Evolutionary conservation across 352 stramenopile species (phyloP).

Genomic region (Phytopythium vexans): DNA sequence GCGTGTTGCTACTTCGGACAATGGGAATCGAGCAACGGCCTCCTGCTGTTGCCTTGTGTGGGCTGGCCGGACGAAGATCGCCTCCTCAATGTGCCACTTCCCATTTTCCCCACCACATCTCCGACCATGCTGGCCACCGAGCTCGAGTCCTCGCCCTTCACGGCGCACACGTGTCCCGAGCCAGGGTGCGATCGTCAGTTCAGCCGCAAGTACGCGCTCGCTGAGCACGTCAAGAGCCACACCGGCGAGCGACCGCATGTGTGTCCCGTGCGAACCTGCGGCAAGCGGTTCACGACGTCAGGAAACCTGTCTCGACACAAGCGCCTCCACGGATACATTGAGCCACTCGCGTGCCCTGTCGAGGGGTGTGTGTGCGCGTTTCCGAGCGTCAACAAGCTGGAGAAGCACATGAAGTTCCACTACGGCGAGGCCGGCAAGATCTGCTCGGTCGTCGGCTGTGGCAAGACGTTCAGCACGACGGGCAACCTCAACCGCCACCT

Average conservation of each 20-base stretch:
- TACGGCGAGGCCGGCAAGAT: conserved; percentile 20
- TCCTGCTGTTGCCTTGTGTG: too few species aligned
- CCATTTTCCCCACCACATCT: not conserved
- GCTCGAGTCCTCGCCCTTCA: not conserved
- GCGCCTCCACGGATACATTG: conserved; percentile 23
- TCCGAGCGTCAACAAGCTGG: conserved; percentile 16
- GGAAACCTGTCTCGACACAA: conserved; percentile 38
- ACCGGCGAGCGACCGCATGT: conserved; percentile 26
- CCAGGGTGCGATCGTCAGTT: conserved; percentile 15
- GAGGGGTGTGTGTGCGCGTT: conserved; percentile 12
- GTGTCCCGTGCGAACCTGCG: conserved; percentile 22
- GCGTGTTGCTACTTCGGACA: too few species aligned
- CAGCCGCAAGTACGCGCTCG: conserved; percentile 25
- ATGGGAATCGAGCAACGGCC: too few species aligned
- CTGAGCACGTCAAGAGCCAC: conserved; percentile 28
- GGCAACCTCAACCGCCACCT: conserved; percentile 42
- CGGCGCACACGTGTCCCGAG: conserved; percentile 14
- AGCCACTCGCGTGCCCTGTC: conserved; percentile 12
- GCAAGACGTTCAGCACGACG: conserved; percentile 49
- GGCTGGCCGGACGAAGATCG: not conserved
- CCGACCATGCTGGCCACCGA: not conserved
- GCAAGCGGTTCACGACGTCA: conserved; percentile 36
- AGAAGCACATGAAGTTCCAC: conserved; percentile 34
- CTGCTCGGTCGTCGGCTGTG: conserved; percentile 19
- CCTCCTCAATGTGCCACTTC: not conserved